Base-by-base conservation (phyloP, 768 basidiomycete genomes). In the Termitomyces sp. region DNA sequence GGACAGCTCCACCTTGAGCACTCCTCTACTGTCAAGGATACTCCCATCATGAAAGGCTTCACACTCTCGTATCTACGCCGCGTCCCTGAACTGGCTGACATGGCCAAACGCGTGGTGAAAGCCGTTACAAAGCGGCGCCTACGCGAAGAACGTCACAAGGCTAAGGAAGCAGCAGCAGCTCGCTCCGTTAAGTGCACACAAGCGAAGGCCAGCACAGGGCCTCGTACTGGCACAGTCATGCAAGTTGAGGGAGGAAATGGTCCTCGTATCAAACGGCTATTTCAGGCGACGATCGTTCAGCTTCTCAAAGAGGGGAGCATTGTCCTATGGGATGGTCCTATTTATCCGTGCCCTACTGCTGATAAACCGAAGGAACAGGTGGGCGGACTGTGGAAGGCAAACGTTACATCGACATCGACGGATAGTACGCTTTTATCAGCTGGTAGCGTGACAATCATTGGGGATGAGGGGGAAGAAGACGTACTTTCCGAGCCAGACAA, bases 51-150 rank as follows among this genome's bases (percentile, higher is more conserved):
- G 42, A 70, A 72, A 40, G 88, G 89, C 1, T 91, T 88, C 69
- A 87, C 89, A 0, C 72, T 92, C 7, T 90, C 90, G 0, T 86
- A 91, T 67, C 79, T 93, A 2, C 84, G 89, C 7, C 87, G 91
- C 50, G 87, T 92, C 0, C 89, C 90, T 9, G 91, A 90, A 65
- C 77, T 93, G 3, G 76, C 82, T 0, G 76, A 83, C 12, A 77
- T 93, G 59, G 89, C 90, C 5, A 74, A 78, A 29, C 78, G 86
- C 10, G 86, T 92, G 2, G 86, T 88, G 11, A 76, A 81, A 47
- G 84, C 86, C 2, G 89, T 89, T 56, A 73, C 73, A 3, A 83
- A 81, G 63, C 79, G 84, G 14, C 79, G 84, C n/a, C 71, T 74
- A 14, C 79, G 81, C 48, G 83, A 80, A 25, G 81, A 81, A 57